Percentiles rank a stretch among this genome's conserved stretches.
Conservation (phyloP, 192 early-diverging fungal species). For the Chytriomyces confervae region DNA sequence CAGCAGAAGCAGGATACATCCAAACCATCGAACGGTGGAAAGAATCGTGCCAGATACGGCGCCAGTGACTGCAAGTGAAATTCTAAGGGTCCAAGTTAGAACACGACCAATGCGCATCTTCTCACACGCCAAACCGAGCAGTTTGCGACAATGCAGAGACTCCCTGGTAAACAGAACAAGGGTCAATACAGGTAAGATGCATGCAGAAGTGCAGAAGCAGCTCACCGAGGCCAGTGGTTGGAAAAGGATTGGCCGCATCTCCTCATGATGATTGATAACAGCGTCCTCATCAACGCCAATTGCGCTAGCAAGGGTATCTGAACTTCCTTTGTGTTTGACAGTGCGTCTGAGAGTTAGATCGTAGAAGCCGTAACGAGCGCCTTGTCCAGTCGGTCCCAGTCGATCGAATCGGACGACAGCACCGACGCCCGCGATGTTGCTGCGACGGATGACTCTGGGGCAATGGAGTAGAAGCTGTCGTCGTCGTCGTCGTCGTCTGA, state of each 20-base stretch:
- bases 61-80: slow-evolving; percentile 34
- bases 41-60: slow-evolving; percentile 27
- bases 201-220: not conserved
- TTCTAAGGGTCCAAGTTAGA: not conserved
- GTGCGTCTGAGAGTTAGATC: not conserved
- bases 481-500: slow-evolving; percentile 23
- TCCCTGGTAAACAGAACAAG: slow-evolving; percentile 24
- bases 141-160: slow-evolving; percentile 37
- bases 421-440: not conserved
- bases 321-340: slow-evolving; percentile 4
- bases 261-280: slow-evolving; percentile 17
- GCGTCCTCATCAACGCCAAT: slow-evolving; percentile 22
- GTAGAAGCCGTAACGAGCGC: not conserved
- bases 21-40: slow-evolving; percentile 31
- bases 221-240: slow-evolving; percentile 31
- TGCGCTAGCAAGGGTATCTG: not conserved
- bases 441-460: not conserved
- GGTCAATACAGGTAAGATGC: not conserved
- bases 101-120: not conserved
- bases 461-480: slow-evolving; percentile 20
- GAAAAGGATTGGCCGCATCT: slow-evolving; percentile 17
- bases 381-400: not conserved
- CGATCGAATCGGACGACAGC: not conserved
- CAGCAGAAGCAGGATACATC: not conserved
- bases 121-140: slow-evolving; percentile 18